Percentiles rank a stretch among this genome's conserved stretches.
Evolutionary conservation across 2,329 filamentous ascomycete genomes (phyloP).

Genomic region (Sclerotinia nivalis): DNA sequence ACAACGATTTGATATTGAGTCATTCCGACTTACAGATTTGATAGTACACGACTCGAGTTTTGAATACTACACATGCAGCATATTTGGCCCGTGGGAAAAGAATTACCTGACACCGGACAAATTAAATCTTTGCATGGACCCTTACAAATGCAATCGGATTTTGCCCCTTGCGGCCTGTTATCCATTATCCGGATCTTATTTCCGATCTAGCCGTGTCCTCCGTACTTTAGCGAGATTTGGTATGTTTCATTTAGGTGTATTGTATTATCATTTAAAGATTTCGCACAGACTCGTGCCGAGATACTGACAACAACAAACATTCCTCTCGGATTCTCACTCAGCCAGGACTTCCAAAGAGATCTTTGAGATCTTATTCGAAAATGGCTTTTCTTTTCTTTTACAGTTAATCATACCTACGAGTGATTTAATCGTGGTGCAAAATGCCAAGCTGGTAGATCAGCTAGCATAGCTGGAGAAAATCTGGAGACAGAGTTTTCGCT

Average conservation of each 20-base stretch:
- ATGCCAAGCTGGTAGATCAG: neutral
- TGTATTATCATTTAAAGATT: neutral
- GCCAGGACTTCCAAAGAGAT: neutral
- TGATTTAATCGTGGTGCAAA: no score
- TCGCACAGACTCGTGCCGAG: neutral
- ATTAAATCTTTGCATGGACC: neutral
- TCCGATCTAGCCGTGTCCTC: neutral
- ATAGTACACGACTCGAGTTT: neutral
- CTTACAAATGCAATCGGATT: neutral
- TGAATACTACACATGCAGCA: neutral
- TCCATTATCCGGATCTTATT: neutral
- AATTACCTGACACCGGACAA: neutral
- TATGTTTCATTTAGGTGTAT: neutral
- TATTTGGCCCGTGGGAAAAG: neutral
- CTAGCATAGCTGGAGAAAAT: neutral
- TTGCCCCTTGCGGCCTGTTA: neutral
- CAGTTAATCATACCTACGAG: neutral
- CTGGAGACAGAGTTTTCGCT: slow-evolving; percentile 16
- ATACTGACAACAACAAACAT: neutral
- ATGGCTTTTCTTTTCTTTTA: neutral
- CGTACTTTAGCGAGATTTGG: neutral
- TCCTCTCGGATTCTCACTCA: neutral
- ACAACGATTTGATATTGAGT: neutral
- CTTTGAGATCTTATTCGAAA: neutral
- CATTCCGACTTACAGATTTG: neutral